Conservation (phyloP, 1,139 yeast genomes). For the Blastobotrys raffinosifermentans region DNA sequence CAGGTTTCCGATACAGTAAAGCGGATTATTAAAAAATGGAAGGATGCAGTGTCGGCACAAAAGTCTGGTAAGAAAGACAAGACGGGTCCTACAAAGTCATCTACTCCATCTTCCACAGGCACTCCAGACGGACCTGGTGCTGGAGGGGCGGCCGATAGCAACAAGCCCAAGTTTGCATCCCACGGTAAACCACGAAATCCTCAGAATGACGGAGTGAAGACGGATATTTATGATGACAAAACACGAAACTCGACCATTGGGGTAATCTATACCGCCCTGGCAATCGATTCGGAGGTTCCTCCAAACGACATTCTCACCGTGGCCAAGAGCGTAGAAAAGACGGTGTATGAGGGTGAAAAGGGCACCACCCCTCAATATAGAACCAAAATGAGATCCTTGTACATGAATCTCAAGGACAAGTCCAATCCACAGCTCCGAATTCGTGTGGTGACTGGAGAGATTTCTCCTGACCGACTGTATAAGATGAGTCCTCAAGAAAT, state of each 20-base stretch:
- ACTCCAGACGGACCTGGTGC: slow-evolving; percentile 8
- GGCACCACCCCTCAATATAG: slow-evolving; percentile 56
- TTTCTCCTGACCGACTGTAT: slow-evolving; percentile 60
- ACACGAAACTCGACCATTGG: slow-evolving; percentile 80
- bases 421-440: slow-evolving; percentile 80
- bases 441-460: slow-evolving; percentile 58
- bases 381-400: slow-evolving; percentile 74
- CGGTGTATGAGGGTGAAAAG: slow-evolving; percentile 55
- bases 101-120: slow-evolving; percentile 21
- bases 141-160: background rate
- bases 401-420: slow-evolving; percentile 80
- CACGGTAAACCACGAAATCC: slow-evolving; percentile 56
- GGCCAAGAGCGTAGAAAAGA: slow-evolving; percentile 68
- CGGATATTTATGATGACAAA: slow-evolving; percentile 61
- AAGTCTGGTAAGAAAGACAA: slow-evolving; percentile 37
- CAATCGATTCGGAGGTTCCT: slow-evolving; percentile 64
- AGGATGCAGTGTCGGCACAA: slow-evolving; percentile 78
- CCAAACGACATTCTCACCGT: slow-evolving; percentile 53
- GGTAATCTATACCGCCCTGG: slow-evolving; percentile 84
- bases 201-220: slow-evolving; percentile 70
- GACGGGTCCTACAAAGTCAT: slow-evolving; percentile 19
- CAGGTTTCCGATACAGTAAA: slow-evolving; percentile 69
- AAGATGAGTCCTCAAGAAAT: slow-evolving; percentile 86
- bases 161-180: slow-evolving; percentile 16
- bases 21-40: slow-evolving; percentile 81